These are phyloP conservation scores for Solanum piurae DNA, from an alignment of 257 asterid genomes.

Conservation along the genomic window DNA sequence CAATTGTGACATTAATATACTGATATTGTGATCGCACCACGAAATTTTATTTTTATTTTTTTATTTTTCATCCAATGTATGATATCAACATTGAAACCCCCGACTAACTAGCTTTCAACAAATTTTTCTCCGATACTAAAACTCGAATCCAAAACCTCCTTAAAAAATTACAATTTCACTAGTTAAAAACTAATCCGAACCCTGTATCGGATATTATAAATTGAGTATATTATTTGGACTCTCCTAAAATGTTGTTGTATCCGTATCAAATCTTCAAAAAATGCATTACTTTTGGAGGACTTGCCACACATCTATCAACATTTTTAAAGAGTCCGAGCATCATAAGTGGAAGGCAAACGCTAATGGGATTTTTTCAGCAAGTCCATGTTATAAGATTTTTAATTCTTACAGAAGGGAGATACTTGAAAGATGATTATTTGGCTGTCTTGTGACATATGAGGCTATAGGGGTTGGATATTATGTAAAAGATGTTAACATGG, in stretches of 20 bases:
- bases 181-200: neutral
- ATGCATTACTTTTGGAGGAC: too few species aligned
- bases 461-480: neutral
- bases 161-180: neutral
- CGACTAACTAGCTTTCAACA: neutral
- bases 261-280: neutral
- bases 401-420: neutral
- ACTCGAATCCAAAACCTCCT: neutral
- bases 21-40: neutral
- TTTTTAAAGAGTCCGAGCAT: neutral
- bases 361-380: neutral
- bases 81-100: neutral
- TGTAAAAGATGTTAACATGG: too few species aligned
- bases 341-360: neutral
- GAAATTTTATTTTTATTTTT: neutral
- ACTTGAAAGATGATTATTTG: neutral
- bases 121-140: neutral
- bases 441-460: too few species aligned
- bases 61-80: too few species aligned
- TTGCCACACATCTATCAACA: neutral
- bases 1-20: neutral
- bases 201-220: neutral
- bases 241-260: neutral
- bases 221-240: neutral
- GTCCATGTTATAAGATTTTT: neutral